Conservation (phyloP, 495 filamentous ascomycete species). For the Staphylotrichum tortipilum region DNA sequence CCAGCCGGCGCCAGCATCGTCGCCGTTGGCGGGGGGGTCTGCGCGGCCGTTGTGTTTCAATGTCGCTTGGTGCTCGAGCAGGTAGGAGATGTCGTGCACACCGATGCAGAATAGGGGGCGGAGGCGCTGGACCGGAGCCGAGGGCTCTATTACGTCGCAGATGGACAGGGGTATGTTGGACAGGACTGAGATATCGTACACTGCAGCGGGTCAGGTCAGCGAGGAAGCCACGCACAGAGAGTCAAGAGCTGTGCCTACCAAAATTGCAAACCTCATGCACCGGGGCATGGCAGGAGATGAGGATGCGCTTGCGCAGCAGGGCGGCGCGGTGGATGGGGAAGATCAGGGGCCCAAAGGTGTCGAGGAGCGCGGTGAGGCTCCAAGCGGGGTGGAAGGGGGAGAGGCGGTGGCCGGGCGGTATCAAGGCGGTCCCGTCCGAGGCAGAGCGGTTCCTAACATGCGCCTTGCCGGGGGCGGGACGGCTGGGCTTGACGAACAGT, state of each 20-base stretch:
- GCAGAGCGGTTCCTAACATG: constrained; percentile 48
- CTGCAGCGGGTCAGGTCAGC: constrained; percentile 43
- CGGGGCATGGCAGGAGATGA: constrained; percentile 76
- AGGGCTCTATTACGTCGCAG: constrained; percentile 53
- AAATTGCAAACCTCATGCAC: constrained; percentile 81
- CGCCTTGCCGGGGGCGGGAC: constrained; percentile 28
- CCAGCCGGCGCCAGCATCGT: constrained; percentile 61
- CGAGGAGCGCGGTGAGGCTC: constrained; percentile 65
- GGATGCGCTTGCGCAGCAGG: constrained; percentile 74
- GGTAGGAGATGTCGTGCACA: constrained; percentile 80
- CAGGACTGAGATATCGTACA: constrained; percentile 88
- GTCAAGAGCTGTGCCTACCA: constrained; percentile 43
- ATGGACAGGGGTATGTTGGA: constrained; percentile 65
- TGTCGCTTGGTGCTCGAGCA: constrained; percentile 46
- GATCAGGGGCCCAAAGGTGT: constrained; percentile 79
- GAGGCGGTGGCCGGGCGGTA: constrained; percentile 60
- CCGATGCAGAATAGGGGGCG: constrained; percentile 83
- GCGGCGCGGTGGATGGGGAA: constrained; percentile 90
- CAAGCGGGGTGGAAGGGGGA: constrained; percentile 77
- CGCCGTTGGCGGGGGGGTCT: constrained; percentile 12
- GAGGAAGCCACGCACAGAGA: background rate
- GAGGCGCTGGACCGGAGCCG: constrained; percentile 54
- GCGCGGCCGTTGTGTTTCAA: constrained; percentile 25
- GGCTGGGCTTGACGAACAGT: constrained; percentile 27
- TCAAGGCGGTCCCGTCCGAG: constrained; percentile 53